These are phyloP conservation scores for Kodamaea suecica DNA, from an alignment of 1,139 yeast genomes.

Conservation along the genomic window DNA sequence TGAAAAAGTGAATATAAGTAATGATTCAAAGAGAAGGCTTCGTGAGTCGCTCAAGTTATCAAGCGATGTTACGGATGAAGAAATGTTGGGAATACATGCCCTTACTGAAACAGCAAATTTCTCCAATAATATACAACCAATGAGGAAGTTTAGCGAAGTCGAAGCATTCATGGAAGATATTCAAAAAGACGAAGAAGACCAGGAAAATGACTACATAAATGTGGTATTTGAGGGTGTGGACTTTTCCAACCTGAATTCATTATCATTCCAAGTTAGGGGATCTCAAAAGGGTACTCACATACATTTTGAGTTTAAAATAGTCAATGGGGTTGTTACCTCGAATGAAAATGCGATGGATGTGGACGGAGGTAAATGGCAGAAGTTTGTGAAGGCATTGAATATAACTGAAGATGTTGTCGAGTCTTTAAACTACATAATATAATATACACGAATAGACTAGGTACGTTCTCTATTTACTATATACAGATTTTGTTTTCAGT, in stretches of 20 bases:
- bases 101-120: constrained; percentile 23
- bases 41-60: constrained; percentile 38
- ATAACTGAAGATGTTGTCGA: constrained; percentile 22
- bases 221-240: constrained; percentile 24
- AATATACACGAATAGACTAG: constrained; percentile 9
- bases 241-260: constrained; percentile 21
- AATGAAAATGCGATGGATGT: constrained; percentile 22
- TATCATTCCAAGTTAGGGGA: constrained; percentile 24
- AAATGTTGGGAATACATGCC: constrained; percentile 35
- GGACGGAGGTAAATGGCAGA: constrained; percentile 14
- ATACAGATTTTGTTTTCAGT: constrained; percentile 7
- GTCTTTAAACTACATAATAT: constrained; percentile 7
- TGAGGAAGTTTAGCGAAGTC: constrained; percentile 17
- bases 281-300: constrained; percentile 15
- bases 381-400: constrained; percentile 27
- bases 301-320: constrained; percentile 23
- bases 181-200: constrained; percentile 9
- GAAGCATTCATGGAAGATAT: constrained; percentile 22
- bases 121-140: constrained; percentile 11
- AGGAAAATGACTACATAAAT: constrained; percentile 4
- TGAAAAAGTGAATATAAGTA: constrained; percentile 13
- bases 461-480: constrained; percentile 1
- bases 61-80: constrained; percentile 40
- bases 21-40: constrained; percentile 28
- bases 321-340: constrained; percentile 28